Evolutionary conservation across 2,329 filamentous ascomycete species (phyloP), one percentile per base, ranked within the genome.

Genomic region (Sporothrix euskadiensis): DNA sequence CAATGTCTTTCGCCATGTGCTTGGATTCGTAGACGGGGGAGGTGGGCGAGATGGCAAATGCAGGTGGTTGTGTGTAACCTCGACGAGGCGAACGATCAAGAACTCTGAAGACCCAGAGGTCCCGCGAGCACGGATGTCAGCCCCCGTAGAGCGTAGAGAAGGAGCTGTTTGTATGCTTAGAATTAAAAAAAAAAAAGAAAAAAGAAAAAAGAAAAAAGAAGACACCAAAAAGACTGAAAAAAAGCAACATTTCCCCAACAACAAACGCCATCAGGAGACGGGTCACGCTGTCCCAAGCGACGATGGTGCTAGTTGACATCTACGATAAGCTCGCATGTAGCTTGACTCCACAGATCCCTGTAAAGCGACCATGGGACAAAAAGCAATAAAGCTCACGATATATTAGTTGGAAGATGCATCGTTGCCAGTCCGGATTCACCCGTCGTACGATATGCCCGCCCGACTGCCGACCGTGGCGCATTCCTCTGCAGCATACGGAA

Each of bases 201-300:
- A 26, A 2, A 26, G 26, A 26, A 12, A 14, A 4, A 49, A 26
- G 39, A 19, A 39, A n/a, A 19, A 35, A 47, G 35, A 32, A 54
- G 16, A 54, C 26, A 44, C 14, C 4, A 5, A 16, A 52, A n/a
- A 7, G n/a, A 5, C 8, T 16, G 7, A 39, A 39, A 69, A 44
- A 56, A 22, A 39, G 66, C 44, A 69, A 39, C 66, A 69, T 49
- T 16, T 69, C 47, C 19, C 44, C 65, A 49, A 35, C 16, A 52
- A 47, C 65, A 63, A 22, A 41, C 59, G 59, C 59, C 35, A 26
- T 26, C 35, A 44, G 7, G 19, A 63, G 32, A 63, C 59, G 12
- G 35, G 39, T 47, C 61, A 30, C 61, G 61, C 61, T 66, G 39
- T 10, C 22, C 16, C 12, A 1, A 30, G 12, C 22, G 22, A 30